phyloP scores from a whole-genome alignment of 2,329 filamentous ascomycete genomes.

The Helminthosporium solani region DNA sequence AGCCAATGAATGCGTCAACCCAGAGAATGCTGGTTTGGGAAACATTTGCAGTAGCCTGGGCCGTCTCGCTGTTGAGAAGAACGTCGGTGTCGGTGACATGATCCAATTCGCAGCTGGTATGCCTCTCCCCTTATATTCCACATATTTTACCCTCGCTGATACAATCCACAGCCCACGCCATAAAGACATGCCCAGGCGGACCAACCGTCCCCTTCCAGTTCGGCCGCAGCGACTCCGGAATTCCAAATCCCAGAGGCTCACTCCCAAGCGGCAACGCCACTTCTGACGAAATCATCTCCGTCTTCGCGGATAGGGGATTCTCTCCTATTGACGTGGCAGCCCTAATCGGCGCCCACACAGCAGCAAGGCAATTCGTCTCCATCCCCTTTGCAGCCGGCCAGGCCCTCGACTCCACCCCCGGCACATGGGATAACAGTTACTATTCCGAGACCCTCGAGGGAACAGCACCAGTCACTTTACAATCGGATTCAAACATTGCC shows the following conservation, averaged over 20 bases:
- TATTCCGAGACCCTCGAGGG: constrained; percentile 35
- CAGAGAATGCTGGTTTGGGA: constrained; percentile 48
- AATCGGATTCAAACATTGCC: constrained; percentile 31
- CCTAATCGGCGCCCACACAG: constrained; percentile 41
- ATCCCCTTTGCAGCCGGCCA: constrained; percentile 27
- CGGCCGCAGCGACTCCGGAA: constrained; percentile 34
- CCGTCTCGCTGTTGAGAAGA: constrained; percentile 44
- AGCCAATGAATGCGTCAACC: constrained; percentile 37
- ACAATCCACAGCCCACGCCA: constrained; percentile 28
- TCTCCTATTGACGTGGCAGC: constrained; percentile 40
- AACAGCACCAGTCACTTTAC: constrained; percentile 31
- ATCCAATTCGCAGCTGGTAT: constrained; percentile 41
- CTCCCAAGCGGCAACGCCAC: constrained; percentile 23
- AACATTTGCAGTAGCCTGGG: constrained; percentile 45
- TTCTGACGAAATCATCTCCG: constrained; percentile 23
- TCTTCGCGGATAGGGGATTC: constrained; percentile 42
- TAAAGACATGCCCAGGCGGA: constrained; percentile 40
- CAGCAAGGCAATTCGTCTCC: constrained; percentile 31
- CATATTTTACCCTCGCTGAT: neutral
- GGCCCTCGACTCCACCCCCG: constrained; percentile 38
- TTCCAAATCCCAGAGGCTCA: constrained; percentile 20
- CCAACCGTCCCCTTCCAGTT: constrained; percentile 36
- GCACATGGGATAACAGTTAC: constrained; percentile 41
- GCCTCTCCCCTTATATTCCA: neutral
- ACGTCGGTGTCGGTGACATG: constrained; percentile 36